phyloP scores from a whole-genome alignment of 441 rosid species.

The Omphalea diandra region DNA sequence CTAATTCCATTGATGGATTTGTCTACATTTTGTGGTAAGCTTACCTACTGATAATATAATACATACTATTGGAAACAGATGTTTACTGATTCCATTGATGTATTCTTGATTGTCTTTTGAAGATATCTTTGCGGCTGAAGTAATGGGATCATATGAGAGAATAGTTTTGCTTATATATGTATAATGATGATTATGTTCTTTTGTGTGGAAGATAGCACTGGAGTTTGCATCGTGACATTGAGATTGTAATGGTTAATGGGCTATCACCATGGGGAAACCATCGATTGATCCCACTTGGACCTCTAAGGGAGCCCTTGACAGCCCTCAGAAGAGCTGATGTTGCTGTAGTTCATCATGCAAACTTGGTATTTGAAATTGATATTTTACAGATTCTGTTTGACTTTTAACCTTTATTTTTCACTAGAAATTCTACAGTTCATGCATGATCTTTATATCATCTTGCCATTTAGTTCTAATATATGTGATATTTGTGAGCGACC shows the following conservation, averaged over 20 bases:
- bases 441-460: neutral
- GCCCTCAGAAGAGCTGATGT: conserved; percentile 66
- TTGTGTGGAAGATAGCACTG: conserved; percentile 59
- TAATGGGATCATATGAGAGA: conserved; percentile 5
- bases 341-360: conserved; percentile 68
- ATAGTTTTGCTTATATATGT: conserved; percentile 10
- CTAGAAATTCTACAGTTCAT: neutral
- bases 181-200: conserved; percentile 25
- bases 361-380: conserved; percentile 47
- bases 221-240: conserved; percentile 74
- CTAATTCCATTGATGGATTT: too few relatives aligned
- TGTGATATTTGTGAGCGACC: neutral
- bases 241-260: conserved; percentile 87
- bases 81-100: conserved; percentile 2
- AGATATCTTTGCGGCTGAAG: conserved; percentile 1
- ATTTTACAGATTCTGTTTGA: neutral
- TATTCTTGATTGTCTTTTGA: neutral
- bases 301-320: conserved; percentile 71
- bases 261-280: conserved; percentile 76
- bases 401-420: conserved; percentile 1
- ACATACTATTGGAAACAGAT: conserved; percentile 7
- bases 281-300: conserved; percentile 69
- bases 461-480: neutral
- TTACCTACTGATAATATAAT: neutral
- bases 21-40: neutral